Conservation (phyloP, 2,329 filamentous ascomycete genomes). For the Cladophialophora bantiana region DNA sequence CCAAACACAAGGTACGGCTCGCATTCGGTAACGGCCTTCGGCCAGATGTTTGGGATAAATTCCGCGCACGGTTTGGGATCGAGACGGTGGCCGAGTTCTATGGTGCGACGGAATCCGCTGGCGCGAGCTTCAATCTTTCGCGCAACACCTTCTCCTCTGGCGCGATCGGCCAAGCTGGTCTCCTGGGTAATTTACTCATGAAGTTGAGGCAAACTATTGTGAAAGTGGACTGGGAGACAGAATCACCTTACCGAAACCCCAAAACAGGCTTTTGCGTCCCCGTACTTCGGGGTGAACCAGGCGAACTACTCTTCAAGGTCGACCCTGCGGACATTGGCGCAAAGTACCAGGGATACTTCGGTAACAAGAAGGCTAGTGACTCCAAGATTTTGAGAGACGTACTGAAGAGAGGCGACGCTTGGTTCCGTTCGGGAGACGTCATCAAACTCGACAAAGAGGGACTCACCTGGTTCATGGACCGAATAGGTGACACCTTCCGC, state of each 20-base stretch:
- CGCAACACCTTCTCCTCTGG: conserved; percentile 76
- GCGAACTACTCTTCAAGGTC: conserved; percentile 67
- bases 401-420: conserved; percentile 71
- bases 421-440: conserved; percentile 73
- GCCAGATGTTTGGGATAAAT: conserved; percentile 83
- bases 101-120: conserved; percentile 74
- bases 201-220: conserved; percentile 65
- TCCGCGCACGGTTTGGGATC: conserved; percentile 81
- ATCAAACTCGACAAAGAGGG: conserved; percentile 68
- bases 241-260: conserved; percentile 71
- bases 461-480: conserved; percentile 73
- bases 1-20: conserved; percentile 71
- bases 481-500: conserved; percentile 75
- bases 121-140: conserved; percentile 74
- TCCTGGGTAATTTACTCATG: conserved; percentile 64
- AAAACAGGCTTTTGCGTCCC: conserved; percentile 72
- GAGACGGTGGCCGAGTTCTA: conserved; percentile 81
- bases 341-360: conserved; percentile 73
- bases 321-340: conserved; percentile 65
- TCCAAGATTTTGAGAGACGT: conserved; percentile 72
- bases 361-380: conserved; percentile 69
- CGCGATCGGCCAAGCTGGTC: conserved; percentile 77
- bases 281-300: conserved; percentile 67
- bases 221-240: conserved; percentile 73
- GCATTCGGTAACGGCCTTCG: conserved; percentile 87